Evolutionary conservation across 371 early-diverging fungal genomes (phyloP), one percentile per base, ranked within the genome.

Genomic region (Thermomucor indicae-seudaticae): DNA sequence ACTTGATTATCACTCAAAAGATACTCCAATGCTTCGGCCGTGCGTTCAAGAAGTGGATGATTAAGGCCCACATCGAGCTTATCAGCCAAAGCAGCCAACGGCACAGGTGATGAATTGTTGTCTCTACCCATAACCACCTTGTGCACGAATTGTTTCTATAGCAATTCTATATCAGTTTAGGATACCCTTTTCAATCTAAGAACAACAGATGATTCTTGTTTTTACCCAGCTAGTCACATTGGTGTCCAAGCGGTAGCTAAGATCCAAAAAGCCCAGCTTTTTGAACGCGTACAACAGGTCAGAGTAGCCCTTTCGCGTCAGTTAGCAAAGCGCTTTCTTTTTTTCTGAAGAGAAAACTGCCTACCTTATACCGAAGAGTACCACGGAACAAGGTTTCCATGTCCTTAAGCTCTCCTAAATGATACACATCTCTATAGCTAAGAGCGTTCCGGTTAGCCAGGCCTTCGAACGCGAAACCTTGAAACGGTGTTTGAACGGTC

Each of bases 311-410:
- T 78, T 39, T n/a, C 1, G 24, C 43, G n/a, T n/a, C n/a, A n/a
- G n/a, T n/a, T n/a, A n/a, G n/a, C n/a, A n/a, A n/a, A n/a, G n/a
- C n/a, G n/a, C n/a, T n/a, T n/a, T n/a, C n/a, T n/a, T n/a, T n/a
- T n/a, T n/a, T n/a, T 3, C 40, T 24, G 38, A 17, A 48, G 11
- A 27, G 10, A 19, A n/a, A 44, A 16, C 19, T 11, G 19, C n/a
- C 22, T 67, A 70, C 66, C 63, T 90, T 79, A 58, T 89, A 93
- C 34, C 93, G 73, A 12, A 93, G 65, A 1, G 93, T 91, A 24
- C 93, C 93, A 28, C 93, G 75, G 63, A 95, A 89, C 88, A 92
- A 87, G 42, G 87, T 85, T 22, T 91, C 83, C 56, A 85, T 69
- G 20, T 85, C 76, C 11, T 73, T 65, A 40, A 91, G 76, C 17